Percentiles rank a stretch among this genome's conserved stretches.
phyloP scores from a whole-genome alignment of 83 land plant genomes.

The Thuja plicata region DNA sequence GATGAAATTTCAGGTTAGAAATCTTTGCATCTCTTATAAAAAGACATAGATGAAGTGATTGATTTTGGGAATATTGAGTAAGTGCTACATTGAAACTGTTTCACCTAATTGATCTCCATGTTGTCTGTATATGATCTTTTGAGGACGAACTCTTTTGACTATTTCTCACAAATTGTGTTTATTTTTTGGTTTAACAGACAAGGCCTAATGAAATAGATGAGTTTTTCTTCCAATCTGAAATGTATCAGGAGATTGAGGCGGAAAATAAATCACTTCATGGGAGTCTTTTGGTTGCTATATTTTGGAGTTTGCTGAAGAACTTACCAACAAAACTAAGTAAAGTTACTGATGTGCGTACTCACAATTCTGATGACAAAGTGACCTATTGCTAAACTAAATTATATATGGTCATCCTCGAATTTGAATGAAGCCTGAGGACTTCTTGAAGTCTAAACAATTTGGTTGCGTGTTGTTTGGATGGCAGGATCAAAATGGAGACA shows the following conservation, averaged over 20 bases:
- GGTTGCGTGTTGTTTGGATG: not conserved
- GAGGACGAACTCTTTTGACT: not conserved
- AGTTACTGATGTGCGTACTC: constrained; percentile 8
- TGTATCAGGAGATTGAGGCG: constrained; percentile 11
- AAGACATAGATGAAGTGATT: not conserved
- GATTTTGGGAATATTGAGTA: not conserved
- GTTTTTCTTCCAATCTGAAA: not conserved
- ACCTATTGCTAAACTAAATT: not conserved
- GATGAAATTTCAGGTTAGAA: not conserved
- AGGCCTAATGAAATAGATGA: not conserved
- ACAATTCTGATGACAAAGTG: not conserved
- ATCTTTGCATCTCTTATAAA: not conserved
- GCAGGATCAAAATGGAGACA: constrained; percentile 33
- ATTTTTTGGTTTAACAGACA: constrained; percentile 1
- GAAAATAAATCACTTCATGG: not conserved
- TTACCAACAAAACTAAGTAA: not conserved
- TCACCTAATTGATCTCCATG: not conserved
- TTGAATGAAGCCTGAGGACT: not conserved
- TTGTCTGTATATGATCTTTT: not conserved
- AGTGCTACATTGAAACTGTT: not conserved
- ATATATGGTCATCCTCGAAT: not conserved
- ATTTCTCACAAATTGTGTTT: not conserved
- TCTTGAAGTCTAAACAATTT: not conserved
- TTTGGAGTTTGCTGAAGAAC: constrained; percentile 20
- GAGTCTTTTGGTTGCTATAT: constrained; percentile 20